phyloP scores from a whole-genome alignment of 192 early-diverging fungal species.

The Gryganskiella cystojenkinii region DNA sequence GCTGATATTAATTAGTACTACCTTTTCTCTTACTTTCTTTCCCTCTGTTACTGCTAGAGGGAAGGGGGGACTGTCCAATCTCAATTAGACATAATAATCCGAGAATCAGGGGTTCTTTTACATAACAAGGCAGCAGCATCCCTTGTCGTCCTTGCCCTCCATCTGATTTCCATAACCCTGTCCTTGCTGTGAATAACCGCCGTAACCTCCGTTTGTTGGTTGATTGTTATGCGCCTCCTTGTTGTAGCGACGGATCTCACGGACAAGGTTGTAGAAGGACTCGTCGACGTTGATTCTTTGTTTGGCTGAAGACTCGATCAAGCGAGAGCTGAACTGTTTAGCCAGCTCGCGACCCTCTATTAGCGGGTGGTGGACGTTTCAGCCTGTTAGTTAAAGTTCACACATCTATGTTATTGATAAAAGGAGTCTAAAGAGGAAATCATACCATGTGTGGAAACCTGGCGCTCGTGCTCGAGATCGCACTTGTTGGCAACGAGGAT shows the following conservation, averaged over 20 bases:
- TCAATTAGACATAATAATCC: no score
- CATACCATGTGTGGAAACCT: conserved; percentile 72
- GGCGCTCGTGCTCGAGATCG: conserved; percentile 81
- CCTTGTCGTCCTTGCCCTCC: conserved; percentile 25
- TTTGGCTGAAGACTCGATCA: conserved; percentile 89
- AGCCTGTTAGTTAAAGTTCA: no score
- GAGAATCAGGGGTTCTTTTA: no score
- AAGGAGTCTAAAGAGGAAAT: background rate
- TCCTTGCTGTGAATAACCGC: conserved; percentile 41
- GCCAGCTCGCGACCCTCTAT: conserved; percentile 83
- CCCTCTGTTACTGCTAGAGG: no score
- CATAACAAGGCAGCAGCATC: conserved; percentile 68
- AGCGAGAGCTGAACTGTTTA: conserved; percentile 73
- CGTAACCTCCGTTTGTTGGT: conserved; percentile 5
- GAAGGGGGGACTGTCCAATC: no score
- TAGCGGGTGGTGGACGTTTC: no score
- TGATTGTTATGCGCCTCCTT: conserved; percentile 62
- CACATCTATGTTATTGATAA: background rate
- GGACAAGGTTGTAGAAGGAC: conserved; percentile 84
- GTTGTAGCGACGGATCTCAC: conserved; percentile 81
- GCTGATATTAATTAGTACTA: background rate
- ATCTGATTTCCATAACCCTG: conserved; percentile 23
- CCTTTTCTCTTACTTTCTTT: no score
- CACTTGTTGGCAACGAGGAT: conserved; percentile 94
- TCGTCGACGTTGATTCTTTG: conserved; percentile 91